phyloP scores from a whole-genome alignment of 2,329 filamentous ascomycete species.

The Chaetomiaceae sp. region DNA sequence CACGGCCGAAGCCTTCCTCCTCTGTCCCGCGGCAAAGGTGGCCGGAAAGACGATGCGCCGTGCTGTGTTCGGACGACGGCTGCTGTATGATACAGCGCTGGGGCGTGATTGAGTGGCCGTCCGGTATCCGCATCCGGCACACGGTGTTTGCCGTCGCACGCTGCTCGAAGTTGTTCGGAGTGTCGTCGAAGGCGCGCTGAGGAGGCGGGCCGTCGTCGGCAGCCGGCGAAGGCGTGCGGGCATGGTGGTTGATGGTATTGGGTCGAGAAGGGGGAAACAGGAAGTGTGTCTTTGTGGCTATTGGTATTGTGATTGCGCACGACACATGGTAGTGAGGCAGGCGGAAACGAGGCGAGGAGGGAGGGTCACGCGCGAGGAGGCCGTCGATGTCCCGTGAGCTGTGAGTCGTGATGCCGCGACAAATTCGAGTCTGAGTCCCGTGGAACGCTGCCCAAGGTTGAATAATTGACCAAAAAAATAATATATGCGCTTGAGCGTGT shows the following conservation, averaged over 20 bases:
- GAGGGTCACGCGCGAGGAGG: background rate
- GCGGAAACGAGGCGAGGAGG: background rate
- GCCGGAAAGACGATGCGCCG: slow-evolving; percentile 19
- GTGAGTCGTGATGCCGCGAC: no score
- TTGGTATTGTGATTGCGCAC: no score
- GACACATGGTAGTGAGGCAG: slow-evolving; percentile 10
- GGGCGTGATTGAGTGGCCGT: background rate
- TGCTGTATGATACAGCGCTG: background rate
- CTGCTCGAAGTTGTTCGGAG: slow-evolving; percentile 9
- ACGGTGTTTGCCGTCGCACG: slow-evolving; percentile 16
- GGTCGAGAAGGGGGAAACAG: background rate
- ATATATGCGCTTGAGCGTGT: no score
- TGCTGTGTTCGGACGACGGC: background rate
- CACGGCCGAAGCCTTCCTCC: slow-evolving; percentile 18
- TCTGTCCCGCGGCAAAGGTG: slow-evolving; percentile 13
- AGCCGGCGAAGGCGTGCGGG: background rate
- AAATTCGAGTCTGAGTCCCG: no score
- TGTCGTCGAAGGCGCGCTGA: background rate
- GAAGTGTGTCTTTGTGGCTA: background rate
- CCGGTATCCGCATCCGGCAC: slow-evolving; percentile 13
- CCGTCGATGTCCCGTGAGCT: no score
- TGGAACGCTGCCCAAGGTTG: no score
- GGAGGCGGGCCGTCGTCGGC: background rate
- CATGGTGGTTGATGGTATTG: background rate
- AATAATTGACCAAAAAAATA: no score